phyloP scores from a whole-genome alignment of 805 yeast species.

The Starmera pachycereana region DNA sequence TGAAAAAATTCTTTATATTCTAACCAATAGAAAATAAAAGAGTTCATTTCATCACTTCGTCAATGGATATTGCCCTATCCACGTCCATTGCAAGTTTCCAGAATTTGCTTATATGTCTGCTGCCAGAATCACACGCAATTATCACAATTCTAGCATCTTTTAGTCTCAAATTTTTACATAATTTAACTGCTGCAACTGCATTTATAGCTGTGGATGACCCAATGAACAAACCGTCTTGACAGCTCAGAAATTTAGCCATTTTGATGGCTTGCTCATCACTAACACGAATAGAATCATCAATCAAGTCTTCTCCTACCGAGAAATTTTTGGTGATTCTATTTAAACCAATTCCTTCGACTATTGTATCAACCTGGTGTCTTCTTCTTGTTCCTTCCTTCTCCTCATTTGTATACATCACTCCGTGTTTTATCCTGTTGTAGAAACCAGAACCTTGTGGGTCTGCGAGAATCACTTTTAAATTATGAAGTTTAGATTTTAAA shows the following conservation, averaged over 20 bases:
- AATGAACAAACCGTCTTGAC: constrained; percentile 80
- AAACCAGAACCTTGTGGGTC: constrained; percentile 97
- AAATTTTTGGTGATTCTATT: constrained; percentile 82
- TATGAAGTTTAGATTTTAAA: constrained; percentile 40
- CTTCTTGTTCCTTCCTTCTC: constrained; percentile 92
- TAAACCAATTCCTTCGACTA: constrained; percentile 89
- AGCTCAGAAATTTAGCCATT: constrained; percentile 80
- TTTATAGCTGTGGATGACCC: constrained; percentile 93
- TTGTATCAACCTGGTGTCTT: constrained; percentile 92
- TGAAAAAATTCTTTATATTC: too few species aligned
- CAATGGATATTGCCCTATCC: too few species aligned
- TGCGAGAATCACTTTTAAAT: constrained; percentile 51
- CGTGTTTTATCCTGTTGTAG: constrained; percentile 71
- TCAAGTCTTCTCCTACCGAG: constrained; percentile 51
- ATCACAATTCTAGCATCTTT: constrained; percentile 66
- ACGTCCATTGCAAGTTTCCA: constrained; percentile 61
- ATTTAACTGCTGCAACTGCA: constrained; percentile 76
- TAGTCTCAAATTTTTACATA: constrained; percentile 33
- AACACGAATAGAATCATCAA: constrained; percentile 76
- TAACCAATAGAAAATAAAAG: too few species aligned
- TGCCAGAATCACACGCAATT: constrained; percentile 87
- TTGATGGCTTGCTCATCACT: constrained; percentile 69
- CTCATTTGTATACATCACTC: constrained; percentile 85
- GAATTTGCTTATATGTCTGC: constrained; percentile 82
- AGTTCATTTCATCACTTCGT: too few species aligned